Conservation (phyloP, 2,329 filamentous ascomycete species). For the Dactylellina parvicollis region DNA sequence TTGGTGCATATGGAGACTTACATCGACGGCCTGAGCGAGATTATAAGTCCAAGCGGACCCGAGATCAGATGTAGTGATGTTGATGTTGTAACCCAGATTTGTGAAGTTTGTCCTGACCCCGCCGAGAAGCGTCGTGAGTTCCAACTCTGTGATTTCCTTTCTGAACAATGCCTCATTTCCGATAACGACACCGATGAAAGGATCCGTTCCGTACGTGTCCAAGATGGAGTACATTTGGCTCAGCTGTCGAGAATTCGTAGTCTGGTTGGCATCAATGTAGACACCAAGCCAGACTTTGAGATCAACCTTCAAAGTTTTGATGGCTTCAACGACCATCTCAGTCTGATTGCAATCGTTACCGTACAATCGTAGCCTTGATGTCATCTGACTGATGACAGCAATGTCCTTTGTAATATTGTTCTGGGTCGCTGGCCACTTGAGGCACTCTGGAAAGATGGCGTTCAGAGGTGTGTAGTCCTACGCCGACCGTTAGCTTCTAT, state of each 20-base stretch:
- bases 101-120: conserved; percentile 79
- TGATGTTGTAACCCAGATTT: conserved; percentile 72
- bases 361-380: conserved; percentile 86
- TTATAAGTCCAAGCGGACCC: conserved; percentile 83
- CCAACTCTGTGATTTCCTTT: conserved; percentile 73
- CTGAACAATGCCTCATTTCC: conserved; percentile 75
- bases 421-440: conserved; percentile 80
- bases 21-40: conserved; percentile 77
- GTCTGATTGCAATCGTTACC: conserved; percentile 98
- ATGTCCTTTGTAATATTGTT: conserved; percentile 94
- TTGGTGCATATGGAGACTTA: conserved; percentile 61
- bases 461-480: conserved; percentile 90
- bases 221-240: conserved; percentile 85
- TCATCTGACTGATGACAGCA: conserved; percentile 88
- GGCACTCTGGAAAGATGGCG: conserved; percentile 86
- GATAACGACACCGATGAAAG: conserved; percentile 80
- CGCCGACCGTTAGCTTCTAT: conserved; percentile 4
- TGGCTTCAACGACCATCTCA: conserved; percentile 86
- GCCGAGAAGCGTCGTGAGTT: conserved; percentile 72
- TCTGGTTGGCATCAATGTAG: conserved; percentile 85
- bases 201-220: conserved; percentile 72
- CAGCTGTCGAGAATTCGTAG: conserved; percentile 84
- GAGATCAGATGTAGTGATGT: conserved; percentile 86
- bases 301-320: conserved; percentile 76
- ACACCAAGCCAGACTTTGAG: conserved; percentile 95